A percentile compares a stretch with the other conserved stretches of the same genome.
phyloP scores from a whole-genome alignment of 768 basidiomycete species.

The Termitomyces sp. region DNA sequence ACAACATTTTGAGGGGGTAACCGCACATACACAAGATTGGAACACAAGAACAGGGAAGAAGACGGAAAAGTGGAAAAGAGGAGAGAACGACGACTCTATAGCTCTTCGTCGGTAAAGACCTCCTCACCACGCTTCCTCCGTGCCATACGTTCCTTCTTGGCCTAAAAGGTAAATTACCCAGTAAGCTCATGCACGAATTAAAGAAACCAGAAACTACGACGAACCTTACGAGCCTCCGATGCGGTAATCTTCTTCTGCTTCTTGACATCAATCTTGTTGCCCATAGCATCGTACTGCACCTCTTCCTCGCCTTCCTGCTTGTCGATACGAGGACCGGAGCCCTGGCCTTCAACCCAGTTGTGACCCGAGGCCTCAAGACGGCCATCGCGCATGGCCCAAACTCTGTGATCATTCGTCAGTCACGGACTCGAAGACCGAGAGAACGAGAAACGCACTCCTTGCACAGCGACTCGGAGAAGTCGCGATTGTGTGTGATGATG shows the following conservation, averaged over 20 bases:
- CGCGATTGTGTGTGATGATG: conserved; percentile 95
- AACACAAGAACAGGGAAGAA: conserved; percentile 7
- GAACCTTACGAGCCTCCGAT: conserved; percentile 76
- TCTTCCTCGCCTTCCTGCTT: conserved; percentile 91
- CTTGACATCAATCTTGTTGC: conserved; percentile 89
- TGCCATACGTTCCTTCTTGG: conserved; percentile 96
- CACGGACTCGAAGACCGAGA: background rate
- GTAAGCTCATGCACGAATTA: background rate
- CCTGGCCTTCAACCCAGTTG: conserved; percentile 99
- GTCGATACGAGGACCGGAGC: conserved; percentile 92
- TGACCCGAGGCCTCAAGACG: conserved; percentile 94
- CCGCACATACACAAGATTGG: conserved; percentile 16
- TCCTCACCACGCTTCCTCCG: conserved; percentile 87
- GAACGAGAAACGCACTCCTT: conserved; percentile 50
- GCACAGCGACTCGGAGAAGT: conserved; percentile 99
- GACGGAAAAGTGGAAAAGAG: conserved; percentile 8
- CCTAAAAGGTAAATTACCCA: conserved; percentile 23
- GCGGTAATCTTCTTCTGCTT: conserved; percentile 87
- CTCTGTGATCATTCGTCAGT: conserved; percentile 35
- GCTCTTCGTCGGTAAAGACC: conserved; percentile 59
- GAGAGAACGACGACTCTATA: conserved; percentile 31
- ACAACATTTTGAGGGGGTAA: conserved; percentile 10
- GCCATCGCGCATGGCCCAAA: conserved; percentile 99
- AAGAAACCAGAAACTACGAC: conserved; percentile 9
- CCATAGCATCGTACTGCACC: conserved; percentile 93